Percentiles rank a stretch among this genome's conserved stretches.
These are phyloP conservation scores for Colletotrichum magnum DNA, from an alignment of 2,329 filamentous ascomycete species.

Conservation along the genomic window DNA sequence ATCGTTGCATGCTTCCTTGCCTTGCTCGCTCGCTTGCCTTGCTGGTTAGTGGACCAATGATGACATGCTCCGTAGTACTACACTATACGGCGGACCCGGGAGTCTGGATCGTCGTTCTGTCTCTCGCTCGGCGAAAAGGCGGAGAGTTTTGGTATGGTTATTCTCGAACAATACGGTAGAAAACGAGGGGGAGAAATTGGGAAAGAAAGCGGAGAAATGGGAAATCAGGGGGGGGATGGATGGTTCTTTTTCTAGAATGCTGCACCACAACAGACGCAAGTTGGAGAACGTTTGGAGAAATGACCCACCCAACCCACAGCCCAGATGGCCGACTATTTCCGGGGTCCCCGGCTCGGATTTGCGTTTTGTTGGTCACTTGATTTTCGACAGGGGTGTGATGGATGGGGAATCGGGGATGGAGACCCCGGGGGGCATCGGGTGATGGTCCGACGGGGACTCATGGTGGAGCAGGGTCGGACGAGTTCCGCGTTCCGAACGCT, in stretches of 20 bases:
- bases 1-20: slow-evolving; percentile 26
- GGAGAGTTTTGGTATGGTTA: neutral
- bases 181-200: slow-evolving; percentile 33
- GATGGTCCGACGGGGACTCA: slow-evolving; percentile 10
- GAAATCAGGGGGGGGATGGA: neutral
- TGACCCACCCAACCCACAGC: neutral
- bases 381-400: slow-evolving; percentile 5
- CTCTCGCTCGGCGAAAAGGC: slow-evolving; percentile 15
- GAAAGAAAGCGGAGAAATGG: slow-evolving; percentile 38
- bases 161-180: neutral
- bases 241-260: neutral
- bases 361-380: slow-evolving; percentile 12
- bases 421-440: slow-evolving; percentile 16
- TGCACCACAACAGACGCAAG: too few species aligned
- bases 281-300: neutral
- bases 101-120: neutral
- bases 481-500: neutral
- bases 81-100: slow-evolving; percentile 26
- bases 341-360: slow-evolving; percentile 21
- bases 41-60: slow-evolving; percentile 12
- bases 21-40: too few species aligned
- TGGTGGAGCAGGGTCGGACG: neutral
- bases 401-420: slow-evolving; percentile 7
- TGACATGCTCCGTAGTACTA: neutral
- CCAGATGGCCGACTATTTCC: slow-evolving; percentile 19